Conservation (phyloP, 83 land plant species). For the Diphasiastrum complanatum region DNA sequence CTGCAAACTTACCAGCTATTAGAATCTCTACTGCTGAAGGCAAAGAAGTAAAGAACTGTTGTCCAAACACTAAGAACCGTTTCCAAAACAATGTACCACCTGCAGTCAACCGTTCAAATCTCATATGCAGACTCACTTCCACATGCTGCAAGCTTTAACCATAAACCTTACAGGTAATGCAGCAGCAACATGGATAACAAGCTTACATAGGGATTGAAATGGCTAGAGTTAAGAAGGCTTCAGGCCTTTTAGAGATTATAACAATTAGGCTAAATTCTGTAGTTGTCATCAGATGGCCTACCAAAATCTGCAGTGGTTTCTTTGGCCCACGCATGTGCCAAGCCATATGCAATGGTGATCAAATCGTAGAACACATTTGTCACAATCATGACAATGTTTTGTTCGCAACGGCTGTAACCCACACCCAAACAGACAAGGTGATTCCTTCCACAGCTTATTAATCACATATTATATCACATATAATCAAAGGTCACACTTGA, state of each 20-base stretch:
- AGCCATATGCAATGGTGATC: constrained; percentile 99
- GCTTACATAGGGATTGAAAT: too few species aligned
- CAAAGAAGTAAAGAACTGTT: constrained; percentile 41
- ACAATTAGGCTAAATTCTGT: neutral
- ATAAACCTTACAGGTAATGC: too few species aligned
- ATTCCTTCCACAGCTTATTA: too few species aligned
- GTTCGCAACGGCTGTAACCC: constrained; percentile 82
- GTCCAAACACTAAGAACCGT: constrained; percentile 82
- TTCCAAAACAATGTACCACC: constrained; percentile 94
- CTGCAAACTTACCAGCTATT: constrained; percentile 36
- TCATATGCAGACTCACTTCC: neutral
- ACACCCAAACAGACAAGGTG: neutral
- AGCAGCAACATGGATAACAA: too few species aligned
- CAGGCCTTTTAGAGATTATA: neutral
- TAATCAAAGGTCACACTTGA: too few species aligned
- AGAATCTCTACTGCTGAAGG: constrained; percentile 38
- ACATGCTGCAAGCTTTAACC: neutral
- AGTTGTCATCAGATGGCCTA: constrained; percentile 21
- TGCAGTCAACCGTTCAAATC: constrained; percentile 15
- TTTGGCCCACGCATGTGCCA: constrained; percentile 89
- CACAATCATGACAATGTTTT: constrained; percentile 98
- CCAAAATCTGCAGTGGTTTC: constrained; percentile 95
- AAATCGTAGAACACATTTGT: constrained; percentile 93
- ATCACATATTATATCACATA: too few species aligned
- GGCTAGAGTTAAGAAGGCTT: neutral